These are phyloP conservation scores for Crataegus laevigata DNA, from an alignment of 306 rosid genomes.

Conservation along the genomic window DNA sequence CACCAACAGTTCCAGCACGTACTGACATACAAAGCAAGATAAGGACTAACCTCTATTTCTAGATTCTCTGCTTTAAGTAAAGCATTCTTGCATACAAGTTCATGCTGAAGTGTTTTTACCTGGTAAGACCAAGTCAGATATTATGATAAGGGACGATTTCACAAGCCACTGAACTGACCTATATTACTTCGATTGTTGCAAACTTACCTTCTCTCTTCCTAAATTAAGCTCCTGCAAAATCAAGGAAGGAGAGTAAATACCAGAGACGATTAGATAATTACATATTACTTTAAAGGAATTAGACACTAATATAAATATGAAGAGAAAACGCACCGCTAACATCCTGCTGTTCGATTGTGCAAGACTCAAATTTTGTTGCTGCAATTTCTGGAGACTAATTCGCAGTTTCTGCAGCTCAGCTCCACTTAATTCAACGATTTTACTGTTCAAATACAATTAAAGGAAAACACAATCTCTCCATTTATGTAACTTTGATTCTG, in stretches of 20 bases:
- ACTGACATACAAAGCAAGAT: background rate
- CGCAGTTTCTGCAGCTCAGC: constrained; percentile 59
- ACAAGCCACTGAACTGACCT: background rate
- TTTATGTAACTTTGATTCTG: background rate
- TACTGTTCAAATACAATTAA: constrained; percentile 37
- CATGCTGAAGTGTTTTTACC: constrained; percentile 70
- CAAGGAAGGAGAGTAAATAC: constrained; percentile 6
- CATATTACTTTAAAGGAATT: background rate
- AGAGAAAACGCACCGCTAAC: constrained; percentile 42
- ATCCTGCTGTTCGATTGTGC: constrained; percentile 75
- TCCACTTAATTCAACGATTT: constrained; percentile 54
- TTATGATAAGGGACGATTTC: background rate
- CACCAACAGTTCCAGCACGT: background rate
- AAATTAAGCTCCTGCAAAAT: constrained; percentile 66
- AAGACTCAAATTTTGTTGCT: constrained; percentile 74
- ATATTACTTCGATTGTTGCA: background rate
- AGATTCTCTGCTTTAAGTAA: constrained; percentile 43
- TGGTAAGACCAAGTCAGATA: constrained; percentile 20
- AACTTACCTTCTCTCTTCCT: constrained; percentile 67
- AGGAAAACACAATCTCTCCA: constrained; percentile 12
- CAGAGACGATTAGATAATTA: background rate
- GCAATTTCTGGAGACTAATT: constrained; percentile 58
- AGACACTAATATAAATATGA: background rate
- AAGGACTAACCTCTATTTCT: constrained; percentile 33
- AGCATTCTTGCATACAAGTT: constrained; percentile 60